Percentiles rank a stretch among this genome's conserved stretches.
Evolutionary conservation across 495 filamentous ascomycete genomes (phyloP).

Genomic region (Gamarada debralockiae): DNA sequence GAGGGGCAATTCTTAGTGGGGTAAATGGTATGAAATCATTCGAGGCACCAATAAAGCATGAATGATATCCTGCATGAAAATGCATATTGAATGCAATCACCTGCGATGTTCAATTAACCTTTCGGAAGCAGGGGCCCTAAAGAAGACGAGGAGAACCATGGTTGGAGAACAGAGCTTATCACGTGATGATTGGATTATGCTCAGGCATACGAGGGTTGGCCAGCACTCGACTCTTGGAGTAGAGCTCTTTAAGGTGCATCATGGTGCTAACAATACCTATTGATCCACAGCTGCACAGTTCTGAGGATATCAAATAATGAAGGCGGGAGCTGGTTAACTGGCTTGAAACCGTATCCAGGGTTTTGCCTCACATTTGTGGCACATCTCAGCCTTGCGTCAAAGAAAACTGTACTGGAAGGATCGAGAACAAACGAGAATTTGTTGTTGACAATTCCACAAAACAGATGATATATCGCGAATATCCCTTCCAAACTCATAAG

Average conservation of each 20-base stretch:
- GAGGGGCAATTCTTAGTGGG: slow-evolving; percentile 21
- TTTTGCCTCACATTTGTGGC: too few species aligned
- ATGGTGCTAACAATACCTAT: too few species aligned
- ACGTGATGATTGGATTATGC: too few species aligned
- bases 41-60: background rate
- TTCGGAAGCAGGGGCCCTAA: background rate
- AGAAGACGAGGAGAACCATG: slow-evolving; percentile 1
- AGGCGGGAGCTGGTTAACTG: too few species aligned
- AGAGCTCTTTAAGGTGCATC: too few species aligned
- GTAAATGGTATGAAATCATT: slow-evolving; percentile 6
- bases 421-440: background rate
- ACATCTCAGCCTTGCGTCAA: too few species aligned
- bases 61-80: slow-evolving; percentile 10
- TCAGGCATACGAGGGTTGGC: too few species aligned
- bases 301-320: too few species aligned
- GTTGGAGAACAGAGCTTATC: background rate
- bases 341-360: too few species aligned
- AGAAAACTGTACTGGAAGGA: background rate
- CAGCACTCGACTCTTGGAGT: too few species aligned
- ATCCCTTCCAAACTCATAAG: too few species aligned
- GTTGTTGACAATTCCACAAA: background rate
- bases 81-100: background rate
- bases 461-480: background rate
- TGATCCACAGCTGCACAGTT: too few species aligned
- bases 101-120: slow-evolving; percentile 18